phyloP scores from a whole-genome alignment of 2,329 filamentous ascomycete genomes.

The Beauveria sp. region DNA sequence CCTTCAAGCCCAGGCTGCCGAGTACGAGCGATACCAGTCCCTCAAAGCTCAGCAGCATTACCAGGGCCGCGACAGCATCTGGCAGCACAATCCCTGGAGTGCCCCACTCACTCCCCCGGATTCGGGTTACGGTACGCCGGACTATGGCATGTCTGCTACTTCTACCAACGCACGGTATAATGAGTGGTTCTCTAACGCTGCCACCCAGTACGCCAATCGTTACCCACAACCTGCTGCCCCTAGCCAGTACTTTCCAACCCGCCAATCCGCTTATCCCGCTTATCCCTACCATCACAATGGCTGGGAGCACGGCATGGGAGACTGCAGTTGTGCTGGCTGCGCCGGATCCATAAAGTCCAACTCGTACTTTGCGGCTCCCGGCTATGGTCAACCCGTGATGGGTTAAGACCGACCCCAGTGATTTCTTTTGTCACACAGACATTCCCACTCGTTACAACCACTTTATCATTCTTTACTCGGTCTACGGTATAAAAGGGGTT shows the following conservation, averaged over 20 bases:
- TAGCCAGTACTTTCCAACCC: constrained; percentile 33
- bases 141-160: constrained; percentile 48
- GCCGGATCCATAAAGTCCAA: constrained; percentile 36
- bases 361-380: constrained; percentile 40
- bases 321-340: constrained; percentile 43
- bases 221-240: constrained; percentile 36
- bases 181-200: constrained; percentile 46
- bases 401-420: constrained; percentile 31
- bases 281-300: constrained; percentile 31
- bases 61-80: constrained; percentile 36
- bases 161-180: constrained; percentile 48
- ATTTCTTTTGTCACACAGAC: constrained; percentile 15
- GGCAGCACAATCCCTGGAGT: constrained; percentile 38
- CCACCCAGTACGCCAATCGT: constrained; percentile 34
- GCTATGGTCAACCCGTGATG: constrained; percentile 48
- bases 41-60: constrained; percentile 38
- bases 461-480: constrained; percentile 11
- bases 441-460: constrained; percentile 16
- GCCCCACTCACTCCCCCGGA: constrained; percentile 51
- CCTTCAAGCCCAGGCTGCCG: constrained; percentile 47
- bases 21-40: constrained; percentile 42
- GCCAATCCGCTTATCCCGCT: constrained; percentile 38
- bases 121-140: constrained; percentile 54
- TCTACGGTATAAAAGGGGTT: constrained; percentile 19
- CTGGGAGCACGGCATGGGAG: constrained; percentile 44